Conservation (phyloP, 2,329 filamentous ascomycete species). For the Neocucurbitaria cava region DNA sequence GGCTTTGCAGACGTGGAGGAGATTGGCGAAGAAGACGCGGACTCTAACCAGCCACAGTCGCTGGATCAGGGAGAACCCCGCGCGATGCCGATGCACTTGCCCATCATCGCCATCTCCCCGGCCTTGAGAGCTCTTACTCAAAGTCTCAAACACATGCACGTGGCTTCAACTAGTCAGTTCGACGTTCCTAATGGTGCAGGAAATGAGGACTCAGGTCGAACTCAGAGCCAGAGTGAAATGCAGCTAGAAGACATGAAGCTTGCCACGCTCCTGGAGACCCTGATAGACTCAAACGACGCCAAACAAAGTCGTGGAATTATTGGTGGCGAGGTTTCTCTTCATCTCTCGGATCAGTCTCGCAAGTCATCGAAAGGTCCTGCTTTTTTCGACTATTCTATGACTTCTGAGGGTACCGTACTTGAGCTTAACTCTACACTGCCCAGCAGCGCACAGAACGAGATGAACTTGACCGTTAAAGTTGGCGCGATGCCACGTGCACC, state of each 20-base stretch:
- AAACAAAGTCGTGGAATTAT: constrained; percentile 33
- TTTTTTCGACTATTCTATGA: constrained; percentile 43
- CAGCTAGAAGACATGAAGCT: constrained; percentile 49
- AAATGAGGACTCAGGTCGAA: constrained; percentile 23
- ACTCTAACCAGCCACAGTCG: constrained; percentile 24
- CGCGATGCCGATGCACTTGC: constrained; percentile 17
- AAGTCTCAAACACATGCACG: constrained; percentile 19
- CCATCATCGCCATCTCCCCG: constrained; percentile 26
- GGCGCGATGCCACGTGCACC: constrained; percentile 20
- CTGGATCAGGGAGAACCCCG: constrained; percentile 20
- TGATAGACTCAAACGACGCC: constrained; percentile 41
- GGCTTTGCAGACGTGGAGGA: constrained; percentile 38
- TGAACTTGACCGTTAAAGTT: constrained; percentile 27
- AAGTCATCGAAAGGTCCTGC: constrained; percentile 16
- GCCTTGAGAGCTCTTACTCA: constrained; percentile 27
- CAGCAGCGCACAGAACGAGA: constrained; percentile 13
- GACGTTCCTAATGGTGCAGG: constrained; percentile 16
- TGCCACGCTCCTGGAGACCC: constrained; percentile 38
- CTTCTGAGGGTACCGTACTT: constrained; percentile 21
- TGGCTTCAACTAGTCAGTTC: constrained; percentile 13
- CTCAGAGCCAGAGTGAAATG: constrained; percentile 35
- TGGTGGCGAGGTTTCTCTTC: background rate
- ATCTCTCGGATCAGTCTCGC: constrained; percentile 1
- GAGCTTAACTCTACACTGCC: constrained; percentile 37
- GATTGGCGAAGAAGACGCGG: constrained; percentile 49